Evolutionary conservation across 768 basidiomycete genomes (phyloP).

Genomic region (Tricholoma terreum): DNA sequence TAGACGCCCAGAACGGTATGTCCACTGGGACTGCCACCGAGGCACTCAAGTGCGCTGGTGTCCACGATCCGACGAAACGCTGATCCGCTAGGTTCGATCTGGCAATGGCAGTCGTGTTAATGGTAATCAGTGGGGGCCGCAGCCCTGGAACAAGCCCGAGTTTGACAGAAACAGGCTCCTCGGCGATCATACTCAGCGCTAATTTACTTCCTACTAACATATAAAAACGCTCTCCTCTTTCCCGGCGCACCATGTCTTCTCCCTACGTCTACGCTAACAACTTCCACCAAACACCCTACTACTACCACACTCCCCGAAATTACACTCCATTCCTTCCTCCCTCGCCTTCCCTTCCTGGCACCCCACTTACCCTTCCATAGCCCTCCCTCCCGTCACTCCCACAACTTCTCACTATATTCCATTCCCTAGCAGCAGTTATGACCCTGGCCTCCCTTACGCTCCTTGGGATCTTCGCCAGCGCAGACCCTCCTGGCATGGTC

Average conservation of each 20-base stretch:
- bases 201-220: too few relatives aligned
- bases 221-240: too few relatives aligned
- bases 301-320: background rate
- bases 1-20: too few relatives aligned
- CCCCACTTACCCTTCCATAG: background rate
- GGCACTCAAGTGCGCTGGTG: too few relatives aligned
- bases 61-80: too few relatives aligned
- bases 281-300: background rate
- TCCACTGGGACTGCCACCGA: too few relatives aligned
- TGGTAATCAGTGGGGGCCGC: too few relatives aligned
- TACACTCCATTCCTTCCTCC: background rate
- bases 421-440: background rate
- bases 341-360: background rate
- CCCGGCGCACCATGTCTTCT: background rate
- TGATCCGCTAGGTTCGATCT: too few relatives aligned
- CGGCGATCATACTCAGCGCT: too few relatives aligned
- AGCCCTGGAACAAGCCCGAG: too few relatives aligned
- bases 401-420: background rate
- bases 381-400: background rate
- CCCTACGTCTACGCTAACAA: background rate
- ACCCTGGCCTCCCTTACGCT: background rate
- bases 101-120: too few relatives aligned
- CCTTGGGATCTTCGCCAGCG: background rate
- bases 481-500: slow-evolving; percentile 1
- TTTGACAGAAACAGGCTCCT: too few relatives aligned